Evolutionary conservation across 257 asterid genomes (phyloP), one percentile per base, ranked within the genome.

Genomic region (Przewalskia tangutica): DNA sequence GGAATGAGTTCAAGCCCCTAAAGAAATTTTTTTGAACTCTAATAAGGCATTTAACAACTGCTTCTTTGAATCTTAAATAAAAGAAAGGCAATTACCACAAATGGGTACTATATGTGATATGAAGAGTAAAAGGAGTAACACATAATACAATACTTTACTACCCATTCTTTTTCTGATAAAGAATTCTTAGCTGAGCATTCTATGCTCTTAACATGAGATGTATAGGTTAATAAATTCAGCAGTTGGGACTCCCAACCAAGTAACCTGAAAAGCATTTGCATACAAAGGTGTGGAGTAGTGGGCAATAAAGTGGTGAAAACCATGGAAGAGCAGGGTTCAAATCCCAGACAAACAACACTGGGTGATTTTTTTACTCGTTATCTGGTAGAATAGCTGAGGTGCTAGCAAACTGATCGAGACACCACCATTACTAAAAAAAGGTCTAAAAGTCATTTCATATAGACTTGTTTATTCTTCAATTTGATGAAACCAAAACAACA

Each of bases 1-100:
- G 98, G 98, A 80, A 95, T 95, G 53, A 95, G 97, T 81, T 95
- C 98, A 81, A 95, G 84, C 54, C 97, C 97, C 98, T 93, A 86
- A 20, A 36, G 77, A 20, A 70, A 44, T 40, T n/a, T 44, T 44
- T 44, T 70, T 70, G 18, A 70, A 44, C 56, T 44, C 46, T 10
- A 56, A 6, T 70, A 70, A 70, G 78, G 46, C 36, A 70, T 70
- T 18, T 70, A 42, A 44, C 78, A 18, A 44, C 78, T 44, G 78
- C 55, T 70, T 18, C 58, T 18, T 44, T 46, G 78, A 58, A 44
- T 70, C 58, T 70, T 70, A 70, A 44, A 44, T 56, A 44, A 70
- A 18, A 44, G 58, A 10, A 70, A 70, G 58, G 44, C 18, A 70
- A 44, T 8, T 18, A 70, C 55, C 58, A 44, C n/a, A 70, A 59